phyloP scores from a whole-genome alignment of 441 rosid species.

The Erodium texanum region DNA sequence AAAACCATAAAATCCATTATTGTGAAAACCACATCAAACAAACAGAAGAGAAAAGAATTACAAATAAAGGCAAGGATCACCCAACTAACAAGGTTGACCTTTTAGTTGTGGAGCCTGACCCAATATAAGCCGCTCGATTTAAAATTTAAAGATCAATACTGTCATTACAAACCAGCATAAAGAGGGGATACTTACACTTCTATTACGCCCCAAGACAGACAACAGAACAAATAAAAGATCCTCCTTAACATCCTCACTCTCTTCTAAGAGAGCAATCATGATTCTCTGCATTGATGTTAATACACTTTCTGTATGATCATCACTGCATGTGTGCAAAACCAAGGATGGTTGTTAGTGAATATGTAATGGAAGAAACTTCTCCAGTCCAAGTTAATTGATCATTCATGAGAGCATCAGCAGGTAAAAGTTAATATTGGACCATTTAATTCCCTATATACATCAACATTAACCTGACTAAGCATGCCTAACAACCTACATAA shows the following conservation, averaged over 20 bases:
- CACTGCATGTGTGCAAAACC: slow-evolving; percentile 45
- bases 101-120: too few relatives aligned
- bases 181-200: slow-evolving; percentile 50
- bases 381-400: slow-evolving; percentile 14
- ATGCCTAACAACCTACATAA: neutral
- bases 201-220: slow-evolving; percentile 71
- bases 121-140: too few relatives aligned
- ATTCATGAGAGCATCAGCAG: neutral
- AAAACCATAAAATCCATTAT: slow-evolving; percentile 25
- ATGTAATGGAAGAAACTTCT: slow-evolving; percentile 8
- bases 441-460: neutral
- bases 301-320: slow-evolving; percentile 90
- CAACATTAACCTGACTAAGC: slow-evolving; percentile 2
- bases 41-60: too few relatives aligned
- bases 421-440: neutral
- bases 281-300: slow-evolving; percentile 86
- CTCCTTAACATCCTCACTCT: slow-evolving; percentile 86
- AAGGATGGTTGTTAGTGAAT: slow-evolving; percentile 7
- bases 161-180: slow-evolving; percentile 6
- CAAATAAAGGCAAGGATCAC: too few relatives aligned
- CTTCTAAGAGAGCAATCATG: slow-evolving; percentile 82
- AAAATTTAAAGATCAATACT: too few relatives aligned
- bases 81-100: too few relatives aligned
- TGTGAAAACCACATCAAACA: too few relatives aligned
- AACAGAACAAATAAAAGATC: slow-evolving; percentile 67